Conservation (phyloP, 805 yeast genomes). For the Phaffomyces antillensis region DNA sequence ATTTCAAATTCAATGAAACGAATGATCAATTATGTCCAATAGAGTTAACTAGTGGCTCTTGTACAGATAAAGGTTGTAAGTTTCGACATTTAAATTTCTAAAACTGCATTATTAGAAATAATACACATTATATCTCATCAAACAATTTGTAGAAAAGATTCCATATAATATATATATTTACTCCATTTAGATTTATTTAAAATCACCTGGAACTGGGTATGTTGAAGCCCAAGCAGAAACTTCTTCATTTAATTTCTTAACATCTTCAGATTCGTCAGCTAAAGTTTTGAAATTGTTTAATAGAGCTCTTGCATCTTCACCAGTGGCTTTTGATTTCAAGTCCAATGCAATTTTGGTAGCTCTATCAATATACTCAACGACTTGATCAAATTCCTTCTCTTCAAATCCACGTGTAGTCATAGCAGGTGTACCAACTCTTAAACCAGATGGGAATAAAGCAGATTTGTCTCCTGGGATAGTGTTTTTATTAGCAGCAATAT, state of each 20-base stretch:
- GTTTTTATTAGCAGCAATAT: conserved; percentile 95
- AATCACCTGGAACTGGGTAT: conserved; percentile 86
- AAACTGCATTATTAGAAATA: no score
- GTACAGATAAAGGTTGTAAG: conserved; percentile 17
- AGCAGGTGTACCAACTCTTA: conserved; percentile 97
- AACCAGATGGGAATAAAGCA: conserved; percentile 94
- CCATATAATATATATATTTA: neutral
- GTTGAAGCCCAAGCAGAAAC: conserved; percentile 65
- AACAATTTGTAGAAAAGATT: no score
- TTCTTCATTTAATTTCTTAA: conserved; percentile 52
- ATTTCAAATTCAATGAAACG: neutral
- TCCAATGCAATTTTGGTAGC: conserved; percentile 68
- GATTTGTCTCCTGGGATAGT: conserved; percentile 97
- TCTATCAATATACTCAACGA: conserved; percentile 72
- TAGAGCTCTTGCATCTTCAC: conserved; percentile 46
- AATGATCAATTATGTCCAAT: conserved; percentile 18
- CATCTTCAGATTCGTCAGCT: conserved; percentile 55
- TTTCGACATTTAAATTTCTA: conserved; percentile 12
- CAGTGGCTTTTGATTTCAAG: conserved; percentile 52
- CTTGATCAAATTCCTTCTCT: conserved; percentile 74
- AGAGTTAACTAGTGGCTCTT: conserved; percentile 16
- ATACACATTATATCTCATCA: no score
- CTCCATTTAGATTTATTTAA: conserved; percentile 1
- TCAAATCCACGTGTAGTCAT: conserved; percentile 97
- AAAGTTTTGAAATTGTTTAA: conserved; percentile 62